A percentile compares a stretch with the other conserved stretches of the same genome.
Evolutionary conservation across 2,329 filamentous ascomycete species (phyloP).

Genomic region (Sphaerostilbella broomeana): DNA sequence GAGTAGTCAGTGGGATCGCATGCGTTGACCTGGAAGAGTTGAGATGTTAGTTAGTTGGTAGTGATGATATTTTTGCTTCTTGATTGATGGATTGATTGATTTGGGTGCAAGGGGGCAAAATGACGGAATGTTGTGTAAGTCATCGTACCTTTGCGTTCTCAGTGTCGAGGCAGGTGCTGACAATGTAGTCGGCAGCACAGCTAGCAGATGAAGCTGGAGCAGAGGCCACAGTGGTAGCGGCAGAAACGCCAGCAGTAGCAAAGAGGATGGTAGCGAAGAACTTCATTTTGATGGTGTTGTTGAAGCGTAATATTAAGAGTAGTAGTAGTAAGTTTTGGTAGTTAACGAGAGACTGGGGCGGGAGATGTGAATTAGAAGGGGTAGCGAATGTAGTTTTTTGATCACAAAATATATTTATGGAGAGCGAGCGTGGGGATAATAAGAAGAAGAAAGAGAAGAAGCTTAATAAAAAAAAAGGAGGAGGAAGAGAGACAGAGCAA

Average conservation of each 20-base stretch:
- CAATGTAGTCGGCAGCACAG: conserved; percentile 42
- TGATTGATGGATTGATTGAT: not conserved
- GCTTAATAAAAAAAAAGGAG: conserved; percentile 2
- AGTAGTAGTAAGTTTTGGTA: conserved; percentile 2
- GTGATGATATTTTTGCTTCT: too few relatives aligned
- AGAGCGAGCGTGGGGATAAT: not conserved
- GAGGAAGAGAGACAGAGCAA: too few relatives aligned
- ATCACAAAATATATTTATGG: too few relatives aligned
- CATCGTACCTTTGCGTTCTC: conserved; percentile 32
- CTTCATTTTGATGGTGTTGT: conserved; percentile 35
- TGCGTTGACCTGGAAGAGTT: conserved; percentile 22
- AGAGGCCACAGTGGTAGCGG: conserved; percentile 19
- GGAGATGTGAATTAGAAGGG: not conserved
- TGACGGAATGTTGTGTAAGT: not conserved
- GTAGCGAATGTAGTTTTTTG: not conserved
- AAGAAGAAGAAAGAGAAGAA: conserved; percentile 4
- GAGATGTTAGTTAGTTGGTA: not conserved
- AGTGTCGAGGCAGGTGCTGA: conserved; percentile 36
- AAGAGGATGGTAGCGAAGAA: conserved; percentile 36
- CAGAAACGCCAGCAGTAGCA: conserved; percentile 8
- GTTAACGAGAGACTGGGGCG: not conserved
- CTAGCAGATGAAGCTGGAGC: conserved; percentile 24
- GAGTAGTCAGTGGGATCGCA: conserved; percentile 38
- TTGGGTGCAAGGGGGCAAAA: not conserved
- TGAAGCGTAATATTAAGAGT: not conserved